Percentiles rank a stretch among this genome's conserved stretches.
phyloP scores from a whole-genome alignment of 345 rosid species.

The Dipteronia sinensis region DNA sequence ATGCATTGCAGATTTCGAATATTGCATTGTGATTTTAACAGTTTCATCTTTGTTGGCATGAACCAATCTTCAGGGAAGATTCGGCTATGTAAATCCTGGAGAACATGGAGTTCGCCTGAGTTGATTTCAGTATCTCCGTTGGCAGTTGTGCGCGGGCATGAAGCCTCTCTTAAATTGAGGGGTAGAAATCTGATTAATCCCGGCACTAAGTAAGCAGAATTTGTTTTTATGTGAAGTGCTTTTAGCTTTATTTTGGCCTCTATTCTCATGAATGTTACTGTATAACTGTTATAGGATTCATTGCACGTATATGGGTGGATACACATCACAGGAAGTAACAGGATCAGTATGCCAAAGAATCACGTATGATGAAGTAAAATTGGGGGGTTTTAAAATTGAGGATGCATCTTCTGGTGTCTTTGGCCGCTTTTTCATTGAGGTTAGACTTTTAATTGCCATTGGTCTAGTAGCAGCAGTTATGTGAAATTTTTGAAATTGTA shows the following conservation, averaged over 20 bases:
- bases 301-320: slow-evolving; percentile 66
- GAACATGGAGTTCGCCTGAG: slow-evolving; percentile 76
- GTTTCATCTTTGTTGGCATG: slow-evolving; percentile 10
- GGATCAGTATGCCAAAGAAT: slow-evolving; percentile 35
- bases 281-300: slow-evolving; percentile 52
- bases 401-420: slow-evolving; percentile 36
- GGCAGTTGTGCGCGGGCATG: slow-evolving; percentile 77
- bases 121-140: slow-evolving; percentile 77
- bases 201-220: slow-evolving; percentile 64
- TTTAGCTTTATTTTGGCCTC: neutral
- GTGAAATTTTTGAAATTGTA: slow-evolving; percentile 4
- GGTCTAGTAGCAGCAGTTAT: neutral
- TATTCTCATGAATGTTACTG: slow-evolving; percentile 13
- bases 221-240: slow-evolving; percentile 6
- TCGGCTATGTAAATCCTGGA: slow-evolving; percentile 74
- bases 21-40: slow-evolving; percentile 1
- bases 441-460: slow-evolving; percentile 29
- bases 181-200: slow-evolving; percentile 71
- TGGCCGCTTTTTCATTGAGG: slow-evolving; percentile 94
- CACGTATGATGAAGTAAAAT: slow-evolving; percentile 55
- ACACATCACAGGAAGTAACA: slow-evolving; percentile 49
- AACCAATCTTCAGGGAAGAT: slow-evolving; percentile 57
- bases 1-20: neutral
- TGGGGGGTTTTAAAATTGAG: slow-evolving; percentile 51
- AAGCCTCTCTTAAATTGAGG: slow-evolving; percentile 60